These are phyloP conservation scores for Clarireedia hainanense DNA, from an alignment of 2,329 filamentous ascomycete species.

Conservation along the genomic window DNA sequence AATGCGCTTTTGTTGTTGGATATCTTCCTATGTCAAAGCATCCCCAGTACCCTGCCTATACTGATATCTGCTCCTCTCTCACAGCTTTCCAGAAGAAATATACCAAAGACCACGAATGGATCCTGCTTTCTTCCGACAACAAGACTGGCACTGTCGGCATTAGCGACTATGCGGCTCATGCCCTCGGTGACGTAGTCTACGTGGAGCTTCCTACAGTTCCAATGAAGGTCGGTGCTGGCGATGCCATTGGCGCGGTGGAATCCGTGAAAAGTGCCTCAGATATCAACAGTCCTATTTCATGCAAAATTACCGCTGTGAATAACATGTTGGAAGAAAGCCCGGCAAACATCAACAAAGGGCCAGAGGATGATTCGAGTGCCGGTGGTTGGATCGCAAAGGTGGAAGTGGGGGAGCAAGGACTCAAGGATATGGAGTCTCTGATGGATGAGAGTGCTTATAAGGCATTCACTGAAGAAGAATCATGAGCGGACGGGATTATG, in stretches of 20 bases:
- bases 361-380: slow-evolving; percentile 64
- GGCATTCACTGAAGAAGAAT: slow-evolving; percentile 48
- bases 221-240: slow-evolving; percentile 63
- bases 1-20: not conserved
- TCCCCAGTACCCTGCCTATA: not conserved
- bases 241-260: slow-evolving; percentile 89
- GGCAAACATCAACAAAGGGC: slow-evolving; percentile 77
- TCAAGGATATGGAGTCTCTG: slow-evolving; percentile 62
- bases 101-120: slow-evolving; percentile 97
- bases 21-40: not conserved
- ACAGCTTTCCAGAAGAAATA: slow-evolving; percentile 58
- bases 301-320: slow-evolving; percentile 72
- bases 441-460: slow-evolving; percentile 76
- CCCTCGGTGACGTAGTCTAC: slow-evolving; percentile 93
- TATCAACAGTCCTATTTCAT: slow-evolving; percentile 81
- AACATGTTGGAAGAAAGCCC: slow-evolving; percentile 73
- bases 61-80: not conserved
- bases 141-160: slow-evolving; percentile 80
- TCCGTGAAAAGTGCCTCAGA: slow-evolving; percentile 98
- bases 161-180: slow-evolving; percentile 82
- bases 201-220: slow-evolving; percentile 80
- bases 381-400: slow-evolving; percentile 94
- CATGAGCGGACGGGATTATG: not conserved
- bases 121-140: slow-evolving; percentile 76
- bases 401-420: slow-evolving; percentile 57